Base-by-base conservation (phyloP, 2,329 filamentous ascomycete species). In the Curvularia sp. region DNA sequence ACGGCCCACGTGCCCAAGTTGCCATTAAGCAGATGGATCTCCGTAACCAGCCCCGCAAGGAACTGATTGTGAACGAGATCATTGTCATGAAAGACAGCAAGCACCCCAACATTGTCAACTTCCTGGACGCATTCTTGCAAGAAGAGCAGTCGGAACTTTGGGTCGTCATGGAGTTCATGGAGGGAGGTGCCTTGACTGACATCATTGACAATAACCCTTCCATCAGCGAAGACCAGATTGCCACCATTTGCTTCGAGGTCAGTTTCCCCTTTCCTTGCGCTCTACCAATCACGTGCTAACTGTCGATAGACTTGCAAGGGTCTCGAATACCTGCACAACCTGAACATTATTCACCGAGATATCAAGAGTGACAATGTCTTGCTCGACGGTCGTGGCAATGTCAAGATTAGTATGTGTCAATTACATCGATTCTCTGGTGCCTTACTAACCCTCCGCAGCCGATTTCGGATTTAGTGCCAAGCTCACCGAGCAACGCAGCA, bases 81-180 rank as follows among this genome's bases (percentile, higher is more conserved):
- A 96, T 99, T 81, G 95, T 99, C 59, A 99, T 99, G 95, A 97
- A 98, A 82, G 95, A 99, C 80, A 97, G 92, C 82, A 91, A 93
- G 76, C 95, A 99, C 78, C 89, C 90, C 60, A 99, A 99, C 79
- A 99, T 99, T 82, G 95, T 99, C 79, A 99, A 99, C 80, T 99
- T 97, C 81, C 82, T 99, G 32, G 95, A 99, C 70, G 93, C 94
- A 3, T 99, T 98, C 83, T 81, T 99, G 74, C 91, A 95, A 72
- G 96, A 97, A 77, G 94, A 95, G 78, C 93, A 91, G 71, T 87
- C 91, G 53, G 95, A 99, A 77, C 85, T 99, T n/a, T 99, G 95
- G 95, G 93, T 99, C 10, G 94, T 99, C 51, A 97, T 99, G 95
- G 95, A 99, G 81, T 99, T 93, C 73, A 99, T 99, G 95, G 95